These are phyloP conservation scores for Backusella tuberculispora DNA, from an alignment of 192 early-diverging fungal species.

Conservation along the genomic window DNA sequence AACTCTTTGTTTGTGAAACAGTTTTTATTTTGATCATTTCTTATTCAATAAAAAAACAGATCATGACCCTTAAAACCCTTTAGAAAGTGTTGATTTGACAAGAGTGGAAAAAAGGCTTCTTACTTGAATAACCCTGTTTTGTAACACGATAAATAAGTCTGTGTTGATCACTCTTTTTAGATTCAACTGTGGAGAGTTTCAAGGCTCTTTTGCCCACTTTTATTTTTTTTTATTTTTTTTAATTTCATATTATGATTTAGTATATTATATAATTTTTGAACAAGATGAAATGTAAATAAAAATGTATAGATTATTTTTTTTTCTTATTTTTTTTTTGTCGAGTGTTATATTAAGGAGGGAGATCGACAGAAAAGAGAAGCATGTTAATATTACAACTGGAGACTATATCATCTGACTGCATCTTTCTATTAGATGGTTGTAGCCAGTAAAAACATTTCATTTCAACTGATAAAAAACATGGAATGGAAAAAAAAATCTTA, in stretches of 20 bases:
- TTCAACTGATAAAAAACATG: neutral
- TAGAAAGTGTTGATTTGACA: neutral
- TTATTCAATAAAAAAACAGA: no score
- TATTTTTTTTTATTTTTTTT: neutral
- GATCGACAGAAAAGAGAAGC: neutral
- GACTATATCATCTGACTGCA: neutral
- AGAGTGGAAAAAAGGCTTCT: slow-evolving; percentile 1
- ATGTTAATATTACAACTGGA: neutral
- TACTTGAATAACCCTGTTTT: neutral
- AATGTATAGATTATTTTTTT: neutral
- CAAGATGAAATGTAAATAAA: slow-evolving; percentile 1
- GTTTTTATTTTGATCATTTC: neutral
- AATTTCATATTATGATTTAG: neutral
- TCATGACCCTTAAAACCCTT: slow-evolving; percentile 1
- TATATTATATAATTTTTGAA: neutral
- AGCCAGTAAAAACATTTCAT: neutral
- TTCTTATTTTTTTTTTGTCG: neutral
- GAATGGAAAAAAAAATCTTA: no score
- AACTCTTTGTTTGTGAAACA: neutral
- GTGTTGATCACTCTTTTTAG: neutral
- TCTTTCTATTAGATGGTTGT: neutral
- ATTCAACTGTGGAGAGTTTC: neutral
- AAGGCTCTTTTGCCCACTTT: neutral
- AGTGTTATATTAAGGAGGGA: neutral
- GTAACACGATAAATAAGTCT: neutral